Evolutionary conservation across 306 rosid species (phyloP), one percentile per base, ranked within the genome.

Genomic region (Gynostemma pentaphyllum): DNA sequence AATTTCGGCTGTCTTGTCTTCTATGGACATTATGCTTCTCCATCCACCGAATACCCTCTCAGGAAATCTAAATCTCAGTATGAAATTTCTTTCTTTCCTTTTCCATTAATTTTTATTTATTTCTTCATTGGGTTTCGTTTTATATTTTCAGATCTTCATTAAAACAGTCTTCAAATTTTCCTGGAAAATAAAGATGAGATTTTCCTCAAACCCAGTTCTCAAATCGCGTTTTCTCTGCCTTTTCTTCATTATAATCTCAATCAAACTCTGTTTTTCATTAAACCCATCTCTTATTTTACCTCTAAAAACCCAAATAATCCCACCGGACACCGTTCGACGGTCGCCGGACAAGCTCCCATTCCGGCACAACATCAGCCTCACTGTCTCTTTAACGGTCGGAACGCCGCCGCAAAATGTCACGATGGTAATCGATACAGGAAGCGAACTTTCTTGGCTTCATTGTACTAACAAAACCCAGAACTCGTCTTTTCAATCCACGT

Each of bases 391-490:
- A 61, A 62, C 94, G 0, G 87, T 83, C 18, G 94, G 97, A 44
- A 82, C 90, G 6, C 95, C 95, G 7, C 90, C 95, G n/a, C 95
- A 90, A 66, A 85, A 85, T 36, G 94, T 87, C 15, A 72, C 95
- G 13, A 76, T 87, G 90, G 88, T 87, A 49, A 75, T 87, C 23
- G 95, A 87, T 75, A 90, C 95, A 2, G 97, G 97, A 13, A 87
- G 95, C 49, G 97, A 87, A 55, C 95, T 90, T 56, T 85, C 95
- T 11, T 90, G 97, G 97, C 88, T 87, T 9, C 84, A 79, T 45
- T 83, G 95, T 70, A n/a, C n/a, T n/a, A 87, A 74, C 70, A 79
- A 11, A 29, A 64, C 80, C 28, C 51, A 23, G 8, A 71, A 62
- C 21, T 66, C 56, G 2, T 36, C 73, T 11, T 60, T 47, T 37